Percentiles rank a stretch among this genome's conserved stretches.
phyloP scores from a whole-genome alignment of 23 red algal species.

The Gracilaria gracilis region DNA sequence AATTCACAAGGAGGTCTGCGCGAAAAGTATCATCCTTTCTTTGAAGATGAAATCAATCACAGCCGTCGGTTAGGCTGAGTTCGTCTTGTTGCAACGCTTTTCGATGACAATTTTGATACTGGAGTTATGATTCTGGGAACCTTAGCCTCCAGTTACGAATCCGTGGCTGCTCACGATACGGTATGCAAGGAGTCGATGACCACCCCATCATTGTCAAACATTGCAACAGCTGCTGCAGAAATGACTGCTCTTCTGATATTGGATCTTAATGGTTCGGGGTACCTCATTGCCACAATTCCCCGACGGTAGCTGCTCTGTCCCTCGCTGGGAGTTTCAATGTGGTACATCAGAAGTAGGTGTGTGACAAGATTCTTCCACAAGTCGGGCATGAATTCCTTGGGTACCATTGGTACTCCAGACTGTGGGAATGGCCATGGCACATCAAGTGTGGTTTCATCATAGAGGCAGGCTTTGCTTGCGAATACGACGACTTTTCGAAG shows the following conservation, averaged over 20 bases:
- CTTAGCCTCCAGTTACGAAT: neutral
- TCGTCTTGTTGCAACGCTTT: no score
- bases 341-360: conserved; percentile 45
- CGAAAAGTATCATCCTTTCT: neutral
- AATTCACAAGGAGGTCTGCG: neutral
- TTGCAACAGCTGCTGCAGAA: neutral
- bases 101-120: no score
- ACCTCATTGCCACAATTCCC: conserved; percentile 21
- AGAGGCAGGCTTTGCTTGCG: conserved; percentile 52
- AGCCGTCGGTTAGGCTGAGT: no score
- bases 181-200: neutral
- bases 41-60: no score
- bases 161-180: neutral
- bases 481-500: conserved; percentile 36
- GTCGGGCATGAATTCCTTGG: conserved; percentile 65
- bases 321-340: neutral
- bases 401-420: conserved; percentile 41
- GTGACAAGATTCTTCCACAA: conserved; percentile 32
- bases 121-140: neutral
- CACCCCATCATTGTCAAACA: neutral
- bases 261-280: neutral
- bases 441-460: conserved; percentile 35
- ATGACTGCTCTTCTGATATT: neutral
- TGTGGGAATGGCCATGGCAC: conserved; percentile 49
- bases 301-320: neutral